phyloP scores from a whole-genome alignment of 2,329 filamentous ascomycete species.

The Talaromyces sp. region DNA sequence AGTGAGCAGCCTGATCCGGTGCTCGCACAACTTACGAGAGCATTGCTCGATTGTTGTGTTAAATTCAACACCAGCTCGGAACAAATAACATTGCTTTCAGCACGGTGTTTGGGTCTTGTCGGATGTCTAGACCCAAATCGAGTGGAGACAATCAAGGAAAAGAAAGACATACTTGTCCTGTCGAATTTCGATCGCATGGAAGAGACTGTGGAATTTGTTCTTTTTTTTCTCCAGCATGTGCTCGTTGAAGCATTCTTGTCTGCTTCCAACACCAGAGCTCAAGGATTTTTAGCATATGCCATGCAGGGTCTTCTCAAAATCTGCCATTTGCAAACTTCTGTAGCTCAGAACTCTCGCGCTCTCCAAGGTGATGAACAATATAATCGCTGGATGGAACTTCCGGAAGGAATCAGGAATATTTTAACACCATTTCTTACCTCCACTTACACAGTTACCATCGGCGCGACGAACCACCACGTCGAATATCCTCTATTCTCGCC shows the following conservation, averaged over 20 bases:
- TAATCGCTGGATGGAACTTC: conserved; percentile 75
- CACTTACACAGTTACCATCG: conserved; percentile 72
- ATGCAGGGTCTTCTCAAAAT: conserved; percentile 89
- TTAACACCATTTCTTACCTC: conserved; percentile 88
- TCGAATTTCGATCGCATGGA: conserved; percentile 79
- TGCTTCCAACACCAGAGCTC: conserved; percentile 80
- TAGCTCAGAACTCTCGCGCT: conserved; percentile 54
- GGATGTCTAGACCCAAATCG: conserved; percentile 91
- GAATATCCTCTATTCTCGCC: conserved; percentile 78
- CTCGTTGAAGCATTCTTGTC: conserved; percentile 91
- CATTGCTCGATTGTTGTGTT: conserved; percentile 81
- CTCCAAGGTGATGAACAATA: conserved; percentile 64
- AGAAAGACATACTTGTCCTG: conserved; percentile 80
- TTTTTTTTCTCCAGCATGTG: conserved; percentile 83
- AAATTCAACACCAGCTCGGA: conserved; percentile 72
- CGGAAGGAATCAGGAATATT: conserved; percentile 75
- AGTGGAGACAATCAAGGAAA: conserved; percentile 76
- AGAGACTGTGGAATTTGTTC: conserved; percentile 82
- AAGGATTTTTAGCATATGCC: conserved; percentile 88
- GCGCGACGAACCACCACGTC: conserved; percentile 55
- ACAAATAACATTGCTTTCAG: conserved; percentile 72
- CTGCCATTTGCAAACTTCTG: conserved; percentile 69
- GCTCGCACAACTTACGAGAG: conserved; percentile 70
- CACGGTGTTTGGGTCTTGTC: conserved; percentile 81
- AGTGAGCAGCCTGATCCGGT: conserved; percentile 82